Base-by-base conservation (phyloP, 2,329 filamentous ascomycete species). In the Neurospora sp. region DNA sequence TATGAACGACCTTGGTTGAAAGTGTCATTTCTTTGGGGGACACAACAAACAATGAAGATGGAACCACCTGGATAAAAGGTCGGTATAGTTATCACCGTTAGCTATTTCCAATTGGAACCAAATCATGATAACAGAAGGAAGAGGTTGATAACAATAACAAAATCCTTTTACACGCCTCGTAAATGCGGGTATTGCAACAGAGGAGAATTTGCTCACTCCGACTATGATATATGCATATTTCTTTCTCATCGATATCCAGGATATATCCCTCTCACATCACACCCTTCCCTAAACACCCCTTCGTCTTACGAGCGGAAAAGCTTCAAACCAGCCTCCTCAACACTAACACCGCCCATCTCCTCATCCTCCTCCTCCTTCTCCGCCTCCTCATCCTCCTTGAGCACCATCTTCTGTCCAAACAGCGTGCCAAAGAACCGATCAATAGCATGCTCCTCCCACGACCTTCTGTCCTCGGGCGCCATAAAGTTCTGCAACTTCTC, bases 401-500 rank as follows among this genome's bases (percentile, higher is more conserved):
- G 80, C 75, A 85, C 82, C 77, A 90, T 84, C 78, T 88, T 90
- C 76, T 91, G 89, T 0, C 92, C 92, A 73, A 95, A 87, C 73
- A 94, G 79, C 36, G 90, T 91, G 15, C 89, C 89, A 78, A 94
- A 94, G 79, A 95, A 88, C 70, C 88, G 81, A 75, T 96, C 92
- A 71, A 93, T 88, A 69, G 94, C 93, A 71, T 88, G 86, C 74
- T 91, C 89, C 72, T 92, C 91, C 96, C 96, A 99, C 17, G 80
- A 81, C 3, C 91, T 86, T 68, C 92, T 85, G 78, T 97, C 92
- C 79, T 97, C 93, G 0, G 93, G 90, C 11, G 94, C 94, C 93
- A 97, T 97, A 78, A 98, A 98, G 80, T 97, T 97, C 82, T 97
- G 93, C 77, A 99, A 81, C 83, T 98, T 98, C 83, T 98, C 95